A percentile compares a stretch with the other conserved stretches of the same genome.
Conservation (phyloP, 371 early-diverging fungal species). For the Apophysomyces sp. region DNA sequence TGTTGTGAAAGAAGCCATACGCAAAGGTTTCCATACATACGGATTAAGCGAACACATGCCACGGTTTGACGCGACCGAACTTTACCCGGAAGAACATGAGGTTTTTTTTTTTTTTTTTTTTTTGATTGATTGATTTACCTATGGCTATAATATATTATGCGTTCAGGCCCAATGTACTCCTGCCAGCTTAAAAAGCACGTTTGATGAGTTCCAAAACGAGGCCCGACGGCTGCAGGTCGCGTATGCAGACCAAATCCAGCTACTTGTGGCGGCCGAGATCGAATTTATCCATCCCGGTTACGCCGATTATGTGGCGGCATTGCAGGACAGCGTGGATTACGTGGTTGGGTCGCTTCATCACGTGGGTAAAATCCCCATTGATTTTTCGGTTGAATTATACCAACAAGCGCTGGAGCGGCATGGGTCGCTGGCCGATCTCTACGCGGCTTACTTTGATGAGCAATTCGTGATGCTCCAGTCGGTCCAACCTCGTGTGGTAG, state of each 20-base stretch:
- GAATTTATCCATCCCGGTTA: conserved; percentile 70
- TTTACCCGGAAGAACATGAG: conserved; percentile 84
- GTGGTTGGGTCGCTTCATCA: conserved; percentile 96
- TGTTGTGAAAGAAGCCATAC: conserved; percentile 70
- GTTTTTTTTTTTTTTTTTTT: conserved; percentile 20
- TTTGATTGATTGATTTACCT: conserved; percentile 3
- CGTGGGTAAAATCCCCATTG: conserved; percentile 77
- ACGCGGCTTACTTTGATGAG: conserved; percentile 82
- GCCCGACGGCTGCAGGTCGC: conserved; percentile 69
- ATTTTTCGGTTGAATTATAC: conserved; percentile 70
- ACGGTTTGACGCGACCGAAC: conserved; percentile 58
- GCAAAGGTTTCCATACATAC: conserved; percentile 59
- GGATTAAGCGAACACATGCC: conserved; percentile 88
- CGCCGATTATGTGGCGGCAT: conserved; percentile 21
- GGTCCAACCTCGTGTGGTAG: conserved; percentile 79
- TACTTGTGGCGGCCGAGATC: conserved; percentile 90
- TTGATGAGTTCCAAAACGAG: conserved; percentile 59
- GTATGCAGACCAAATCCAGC: conserved; percentile 59
- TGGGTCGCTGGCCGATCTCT: conserved; percentile 39
- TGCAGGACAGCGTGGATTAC: conserved; percentile 60
- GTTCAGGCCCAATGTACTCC: conserved; percentile 61
- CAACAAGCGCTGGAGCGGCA: conserved; percentile 40
- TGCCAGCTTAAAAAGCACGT: conserved; percentile 53
- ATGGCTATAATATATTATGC: no score
- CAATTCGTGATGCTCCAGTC: conserved; percentile 75